Evolutionary conservation across 345 rosid genomes (phyloP).

Genomic region (Eutrema japonicum): DNA sequence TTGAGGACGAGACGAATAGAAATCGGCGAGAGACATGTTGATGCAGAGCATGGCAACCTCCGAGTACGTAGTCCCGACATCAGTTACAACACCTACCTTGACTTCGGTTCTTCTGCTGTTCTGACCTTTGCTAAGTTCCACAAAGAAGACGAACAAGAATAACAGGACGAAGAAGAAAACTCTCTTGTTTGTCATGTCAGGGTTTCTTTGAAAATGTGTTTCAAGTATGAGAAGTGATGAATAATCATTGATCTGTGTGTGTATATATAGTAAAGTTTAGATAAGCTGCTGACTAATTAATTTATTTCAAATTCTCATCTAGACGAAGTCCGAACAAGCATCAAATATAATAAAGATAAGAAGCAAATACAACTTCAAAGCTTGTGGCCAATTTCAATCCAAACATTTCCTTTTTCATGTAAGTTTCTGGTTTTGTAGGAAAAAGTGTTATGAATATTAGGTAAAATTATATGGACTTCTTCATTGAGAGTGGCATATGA

Average conservation of each 20-base stretch:
- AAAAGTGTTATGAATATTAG: no score
- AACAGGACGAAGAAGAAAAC: background rate
- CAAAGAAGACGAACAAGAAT: background rate
- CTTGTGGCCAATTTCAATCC: background rate
- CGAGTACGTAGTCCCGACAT: conserved; percentile 36
- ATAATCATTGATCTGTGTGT: background rate
- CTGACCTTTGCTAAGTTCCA: conserved; percentile 33
- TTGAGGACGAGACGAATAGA: conserved; percentile 44
- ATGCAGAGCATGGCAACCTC: conserved; percentile 51
- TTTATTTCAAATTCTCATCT: background rate
- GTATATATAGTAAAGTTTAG: background rate
- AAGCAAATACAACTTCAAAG: background rate
- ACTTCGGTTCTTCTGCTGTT: conserved; percentile 41
- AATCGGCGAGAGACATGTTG: conserved; percentile 59
- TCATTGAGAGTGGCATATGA: no score
- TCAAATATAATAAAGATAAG: background rate
- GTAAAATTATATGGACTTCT: no score
- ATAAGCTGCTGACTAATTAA: background rate
- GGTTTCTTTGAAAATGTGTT: conserved; percentile 2
- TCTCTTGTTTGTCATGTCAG: background rate
- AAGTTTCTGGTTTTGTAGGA: background rate
- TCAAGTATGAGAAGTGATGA: background rate
- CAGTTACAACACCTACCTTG: conserved; percentile 59
- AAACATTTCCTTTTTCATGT: background rate
- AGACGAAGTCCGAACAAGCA: conserved; percentile 1